A percentile compares a stretch with the other conserved stretches of the same genome.
Evolutionary conservation across 2,329 filamentous ascomycete species (phyloP).

Genomic region (Rutstroemia sp.): DNA sequence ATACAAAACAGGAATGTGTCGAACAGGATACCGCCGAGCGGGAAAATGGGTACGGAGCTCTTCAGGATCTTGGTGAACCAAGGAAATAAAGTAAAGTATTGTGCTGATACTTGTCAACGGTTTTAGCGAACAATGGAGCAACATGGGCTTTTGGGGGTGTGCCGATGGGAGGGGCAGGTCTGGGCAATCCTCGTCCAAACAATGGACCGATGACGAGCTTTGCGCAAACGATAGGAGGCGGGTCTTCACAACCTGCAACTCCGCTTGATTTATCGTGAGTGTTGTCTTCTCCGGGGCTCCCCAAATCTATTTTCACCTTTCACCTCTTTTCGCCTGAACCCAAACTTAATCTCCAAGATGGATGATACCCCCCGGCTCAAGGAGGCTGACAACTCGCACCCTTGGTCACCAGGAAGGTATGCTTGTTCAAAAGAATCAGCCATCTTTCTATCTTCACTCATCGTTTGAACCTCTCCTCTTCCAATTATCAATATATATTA

Average conservation of each 20-base stretch:
- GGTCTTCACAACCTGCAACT: constrained; percentile 54
- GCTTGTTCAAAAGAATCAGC: background rate
- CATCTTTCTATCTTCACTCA: background rate
- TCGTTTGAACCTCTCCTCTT: background rate
- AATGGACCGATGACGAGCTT: constrained; percentile 56
- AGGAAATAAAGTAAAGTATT: background rate
- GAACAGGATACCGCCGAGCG: constrained; percentile 55
- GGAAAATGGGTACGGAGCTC: constrained; percentile 51
- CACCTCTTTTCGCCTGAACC: background rate
- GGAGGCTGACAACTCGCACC: background rate
- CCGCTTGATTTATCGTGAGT: constrained; percentile 60
- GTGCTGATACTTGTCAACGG: constrained; percentile 19
- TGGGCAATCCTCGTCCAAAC: constrained; percentile 46
- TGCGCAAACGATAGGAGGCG: constrained; percentile 50
- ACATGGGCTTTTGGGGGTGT: constrained; percentile 58
- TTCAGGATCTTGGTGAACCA: background rate
- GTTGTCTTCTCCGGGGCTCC: background rate
- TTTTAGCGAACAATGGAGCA: constrained; percentile 30
- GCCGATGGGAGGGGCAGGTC: constrained; percentile 49
- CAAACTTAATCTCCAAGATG: background rate
- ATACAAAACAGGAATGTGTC: constrained; percentile 48
- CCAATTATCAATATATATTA: background rate
- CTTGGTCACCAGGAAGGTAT: constrained; percentile 5
- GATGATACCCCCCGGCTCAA: background rate
- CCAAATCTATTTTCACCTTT: background rate